Evolutionary conservation across 805 yeast species (phyloP), one percentile per base, ranked within the genome.

Genomic region (Komagataella pastoris): DNA sequence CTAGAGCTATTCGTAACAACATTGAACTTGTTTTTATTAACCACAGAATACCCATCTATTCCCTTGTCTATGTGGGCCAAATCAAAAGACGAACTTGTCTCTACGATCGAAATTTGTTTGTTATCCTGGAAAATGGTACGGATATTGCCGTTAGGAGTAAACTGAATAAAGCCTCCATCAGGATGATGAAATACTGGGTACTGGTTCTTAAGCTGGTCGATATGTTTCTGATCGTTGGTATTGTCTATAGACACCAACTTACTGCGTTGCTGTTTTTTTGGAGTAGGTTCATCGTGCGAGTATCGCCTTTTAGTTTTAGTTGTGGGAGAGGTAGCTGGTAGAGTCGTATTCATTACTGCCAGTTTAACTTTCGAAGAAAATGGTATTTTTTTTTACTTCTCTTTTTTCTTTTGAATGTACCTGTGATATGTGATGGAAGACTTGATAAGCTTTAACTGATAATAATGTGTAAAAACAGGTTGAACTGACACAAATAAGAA

Each of bases 131-230:
- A 18, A 55, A 62, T 64, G 2, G 73, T 69, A 55, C 84, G 65
- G 46, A 79, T 65, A 49, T 79, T 76, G n/a, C 85, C 85, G 67
- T 81, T 72, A 21, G 85, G 84, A 1, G 84, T 79, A 52, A 79
- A 75, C 60, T 79, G 80, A 48, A 79, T 75, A 30, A 69, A 69
- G 0, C 85, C 85, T 7, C 85, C 85, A 10, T 79, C 79, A 1
- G 85, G 85, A 55, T 79, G 84, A 50, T 70, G 70, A 56, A 75
- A 79, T 52, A 73, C 67, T 12, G 85, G 81, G 72, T 77, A 78
- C 52, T 77, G 81, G 45, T 69, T 65, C 17, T 65, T 58, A 18
- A 63, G 59, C 40, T 60, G 61, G n/a, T 64, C 63, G 24, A 59
- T 46, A 47, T 60, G 53, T 49, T 55, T 30, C 40, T 19, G 21